Base-by-base conservation (phyloP, 2,329 filamentous ascomycete genomes). In the Exophiala viscosa region DNA sequence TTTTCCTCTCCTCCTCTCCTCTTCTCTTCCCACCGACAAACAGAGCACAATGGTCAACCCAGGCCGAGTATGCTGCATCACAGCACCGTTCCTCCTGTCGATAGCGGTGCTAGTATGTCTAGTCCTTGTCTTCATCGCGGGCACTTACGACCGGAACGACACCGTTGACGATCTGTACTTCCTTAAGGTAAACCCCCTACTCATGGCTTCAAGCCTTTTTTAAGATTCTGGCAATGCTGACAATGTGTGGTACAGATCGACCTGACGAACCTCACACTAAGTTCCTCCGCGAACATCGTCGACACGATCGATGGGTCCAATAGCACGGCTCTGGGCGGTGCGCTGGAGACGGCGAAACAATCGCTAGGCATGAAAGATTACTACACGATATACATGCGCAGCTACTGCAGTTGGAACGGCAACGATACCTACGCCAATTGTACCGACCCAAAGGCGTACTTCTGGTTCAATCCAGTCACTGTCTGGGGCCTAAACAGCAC, bases 371-470 rank as follows among this genome's bases (percentile, higher is more conserved):
- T 96, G 54, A 81, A 79, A 64, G 83, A 92, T 67, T 78, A 84
- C 65, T 97, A 96, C 80, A 81, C 87, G 56, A 78, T 97, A 66
- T 83, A 81, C 66, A 78, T 97, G 34, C 95, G 89, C 87, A 87
- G 87, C 67, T 96, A 90, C 80, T 97, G 93, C 80, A 75, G 76
- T 52, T 83, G 80, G 48, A 72, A 78, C 45, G 69, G 76, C 60
- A 76, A 76, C 58, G 76, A 77, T 59, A 75, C 67, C 44, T 77
- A 76, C 60, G 72, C 71, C 39, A 72, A 79, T 62, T 97, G 92
- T 81, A 85, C 84, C 48, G 76, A 83, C 62, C 78, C 84, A 49
- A 75, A 85, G 68, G 84, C 85, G 63, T 77, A 89, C 72, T 99
- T 88, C 83, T 90, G 87, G 64, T 81, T 85, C 70, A 77, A 86